Evolutionary conservation across 1,284 basidiomycete genomes (phyloP), one percentile per base, ranked within the genome.

Genomic region (Pseudozyma flocculosa): DNA sequence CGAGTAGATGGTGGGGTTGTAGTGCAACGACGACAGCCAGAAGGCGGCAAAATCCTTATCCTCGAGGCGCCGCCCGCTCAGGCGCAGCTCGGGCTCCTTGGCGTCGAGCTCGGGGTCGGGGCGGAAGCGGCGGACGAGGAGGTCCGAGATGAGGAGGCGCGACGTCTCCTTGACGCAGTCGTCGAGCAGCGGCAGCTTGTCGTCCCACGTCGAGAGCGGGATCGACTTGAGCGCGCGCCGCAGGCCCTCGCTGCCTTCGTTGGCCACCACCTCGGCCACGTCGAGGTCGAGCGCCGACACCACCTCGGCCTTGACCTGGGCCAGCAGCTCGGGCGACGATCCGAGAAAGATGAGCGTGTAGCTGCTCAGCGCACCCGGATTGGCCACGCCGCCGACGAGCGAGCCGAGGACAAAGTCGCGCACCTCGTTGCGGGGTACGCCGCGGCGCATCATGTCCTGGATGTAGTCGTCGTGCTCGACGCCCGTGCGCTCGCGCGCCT

Each of bases 311-410:
- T 54, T 43, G 1, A 66, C 61, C 4, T 32, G 17, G 17, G 54
- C 51, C 2, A 51, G 44, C 13, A 54, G 17, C 1, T 50, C 49
- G 1, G 59, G 53, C 3, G 47, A 30, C 26, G 60, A 23, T 23
- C 47, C 49, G 0, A 67, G 46, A 43, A 67, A 67, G 21, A 61
- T 26, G 7, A 70, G 29, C 2, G 56, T 37, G 18, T 52, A 70
- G 14, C 57, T 50, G 0, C 53, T 24, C 37, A 70, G 40, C 2
- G 56, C 63, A 5, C 63, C 63, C 36, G 67, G 56, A 54, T 70
- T 70, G 52, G 67, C 67, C 39, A 70, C 67, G 19, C 63, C 62
- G 14, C 63, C 67, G 39, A 70, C 67, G 3, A 70, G 48, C 3
- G 50, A 53, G 30, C 60, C 54, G 52, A 67, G 57, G 40, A 66